These are phyloP conservation scores for Apophysomyces variabilis DNA, from an alignment of 371 early-diverging fungal genomes.

Conservation along the genomic window DNA sequence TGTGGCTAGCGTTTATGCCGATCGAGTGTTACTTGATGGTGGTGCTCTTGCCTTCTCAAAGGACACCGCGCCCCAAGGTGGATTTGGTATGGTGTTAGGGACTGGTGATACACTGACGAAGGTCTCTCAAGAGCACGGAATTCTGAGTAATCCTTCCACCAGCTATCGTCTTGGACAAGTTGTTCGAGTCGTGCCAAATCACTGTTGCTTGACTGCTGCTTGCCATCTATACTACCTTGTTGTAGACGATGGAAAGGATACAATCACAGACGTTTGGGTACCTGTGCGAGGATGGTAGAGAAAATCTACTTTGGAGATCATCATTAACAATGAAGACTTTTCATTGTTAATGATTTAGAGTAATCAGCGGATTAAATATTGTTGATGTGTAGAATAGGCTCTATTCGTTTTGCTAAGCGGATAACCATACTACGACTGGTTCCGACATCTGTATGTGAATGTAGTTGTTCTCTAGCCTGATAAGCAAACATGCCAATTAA, in stretches of 20 bases:
- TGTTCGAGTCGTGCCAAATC: slow-evolving; percentile 43
- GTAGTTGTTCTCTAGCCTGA: too few relatives aligned
- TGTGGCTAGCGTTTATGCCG: slow-evolving; percentile 42
- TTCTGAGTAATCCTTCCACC: slow-evolving; percentile 15
- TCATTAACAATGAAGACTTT: neutral
- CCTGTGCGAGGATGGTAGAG: slow-evolving; percentile 53
- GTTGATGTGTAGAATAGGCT: too few relatives aligned
- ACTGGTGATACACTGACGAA: slow-evolving; percentile 26
- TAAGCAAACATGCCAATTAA: too few relatives aligned
- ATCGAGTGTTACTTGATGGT: slow-evolving; percentile 44
- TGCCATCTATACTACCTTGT: slow-evolving; percentile 43
- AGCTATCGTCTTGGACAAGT: slow-evolving; percentile 26
- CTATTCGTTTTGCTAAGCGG: too few relatives aligned
- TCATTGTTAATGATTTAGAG: too few relatives aligned
- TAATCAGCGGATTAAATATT: too few relatives aligned
- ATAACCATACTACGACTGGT: too few relatives aligned
- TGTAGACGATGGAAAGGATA: slow-evolving; percentile 37
- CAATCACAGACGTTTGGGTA: slow-evolving; percentile 51
- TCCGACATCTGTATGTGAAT: too few relatives aligned
- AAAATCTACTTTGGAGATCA: neutral
- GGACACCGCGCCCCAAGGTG: slow-evolving; percentile 50
- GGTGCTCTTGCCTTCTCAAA: slow-evolving; percentile 54
- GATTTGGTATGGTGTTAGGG: slow-evolving; percentile 31
- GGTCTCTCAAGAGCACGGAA: slow-evolving; percentile 49
- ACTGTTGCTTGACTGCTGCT: slow-evolving; percentile 47